Percentiles rank a stretch among this genome's conserved stretches.
These are phyloP conservation scores for Thuidium tamariscinum DNA, from an alignment of 225 moss, liverwort and hornwort genomes.

Conservation along the genomic window DNA sequence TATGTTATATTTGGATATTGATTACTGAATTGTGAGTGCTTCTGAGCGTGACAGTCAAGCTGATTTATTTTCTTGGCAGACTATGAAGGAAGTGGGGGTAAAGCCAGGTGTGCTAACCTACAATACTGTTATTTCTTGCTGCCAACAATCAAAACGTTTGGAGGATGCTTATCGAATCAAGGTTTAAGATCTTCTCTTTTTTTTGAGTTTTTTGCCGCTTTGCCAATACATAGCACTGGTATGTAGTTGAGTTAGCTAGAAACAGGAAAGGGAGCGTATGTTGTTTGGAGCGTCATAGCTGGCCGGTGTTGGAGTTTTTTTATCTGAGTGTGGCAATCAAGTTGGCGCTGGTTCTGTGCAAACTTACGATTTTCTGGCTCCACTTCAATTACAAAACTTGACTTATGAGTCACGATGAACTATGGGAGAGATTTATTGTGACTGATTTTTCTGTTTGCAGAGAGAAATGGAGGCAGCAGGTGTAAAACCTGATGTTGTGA, in stretches of 20 bases:
- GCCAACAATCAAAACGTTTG: conserved; percentile 79
- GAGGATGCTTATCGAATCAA: conserved; percentile 90
- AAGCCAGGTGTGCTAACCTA: conserved; percentile 77
- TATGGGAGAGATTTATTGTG: background rate
- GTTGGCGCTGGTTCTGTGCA: background rate
- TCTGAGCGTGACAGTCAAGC: background rate
- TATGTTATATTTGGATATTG: background rate
- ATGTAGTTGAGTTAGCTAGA: background rate
- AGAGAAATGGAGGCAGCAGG: conserved; percentile 75
- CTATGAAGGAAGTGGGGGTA: conserved; percentile 88
- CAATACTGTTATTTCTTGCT: conserved; percentile 88
- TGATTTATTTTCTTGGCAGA: conserved; percentile 23
- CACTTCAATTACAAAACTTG: background rate
- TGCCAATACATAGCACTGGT: background rate
- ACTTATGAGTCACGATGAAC: background rate
- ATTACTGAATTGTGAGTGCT: background rate
- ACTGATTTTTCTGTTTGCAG: conserved; percentile 15
- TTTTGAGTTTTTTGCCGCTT: background rate
- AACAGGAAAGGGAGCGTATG: background rate
- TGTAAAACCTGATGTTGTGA: conserved; percentile 75
- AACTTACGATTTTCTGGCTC: background rate
- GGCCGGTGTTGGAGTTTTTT: background rate
- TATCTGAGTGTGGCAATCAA: background rate
- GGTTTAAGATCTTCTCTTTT: conserved; percentile 8
- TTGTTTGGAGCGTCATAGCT: background rate